Conservation (phyloP, 805 yeast species). For the Nakazawaea molendinolei region DNA sequence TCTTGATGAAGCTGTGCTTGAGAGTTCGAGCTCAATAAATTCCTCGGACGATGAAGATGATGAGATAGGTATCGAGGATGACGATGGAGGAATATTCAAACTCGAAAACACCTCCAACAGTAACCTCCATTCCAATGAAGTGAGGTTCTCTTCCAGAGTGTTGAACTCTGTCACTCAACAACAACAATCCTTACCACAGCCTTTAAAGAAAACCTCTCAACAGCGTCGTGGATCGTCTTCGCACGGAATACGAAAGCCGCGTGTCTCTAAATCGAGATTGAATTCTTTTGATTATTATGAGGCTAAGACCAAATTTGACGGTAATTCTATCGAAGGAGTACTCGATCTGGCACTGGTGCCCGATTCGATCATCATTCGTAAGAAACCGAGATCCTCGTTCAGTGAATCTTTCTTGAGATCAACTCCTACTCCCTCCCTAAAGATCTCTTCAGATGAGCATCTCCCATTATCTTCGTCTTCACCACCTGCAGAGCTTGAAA, state of each 20-base stretch:
- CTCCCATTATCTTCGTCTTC: slow-evolving; percentile 13
- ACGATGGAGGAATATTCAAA: slow-evolving; percentile 24
- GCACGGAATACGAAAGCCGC: slow-evolving; percentile 27
- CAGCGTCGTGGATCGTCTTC: slow-evolving; percentile 5
- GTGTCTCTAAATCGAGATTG: slow-evolving; percentile 26
- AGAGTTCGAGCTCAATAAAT: slow-evolving; percentile 24
- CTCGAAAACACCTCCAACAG: slow-evolving; percentile 6
- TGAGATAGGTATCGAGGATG: slow-evolving; percentile 34
- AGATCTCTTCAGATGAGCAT: slow-evolving; percentile 7
- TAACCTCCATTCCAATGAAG: slow-evolving; percentile 5
- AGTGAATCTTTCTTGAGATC: slow-evolving; percentile 35
- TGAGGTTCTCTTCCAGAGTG: slow-evolving; percentile 10
- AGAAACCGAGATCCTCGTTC: slow-evolving; percentile 28
- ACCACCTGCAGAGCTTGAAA: slow-evolving; percentile 15
- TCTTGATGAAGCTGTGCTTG: slow-evolving; percentile 30
- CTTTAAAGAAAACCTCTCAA: neutral
- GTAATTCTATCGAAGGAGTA: slow-evolving; percentile 12
- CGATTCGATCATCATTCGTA: slow-evolving; percentile 17
- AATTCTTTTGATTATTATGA: slow-evolving; percentile 33
- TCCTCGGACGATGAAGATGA: slow-evolving; percentile 24
- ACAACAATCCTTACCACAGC: slow-evolving; percentile 1
- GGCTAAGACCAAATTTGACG: slow-evolving; percentile 24
- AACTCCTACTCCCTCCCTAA: slow-evolving; percentile 14
- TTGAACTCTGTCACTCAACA: slow-evolving; percentile 6
- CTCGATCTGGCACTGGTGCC: slow-evolving; percentile 22